A percentile compares a stretch with the other conserved stretches of the same genome.
These are phyloP conservation scores for Candida germanica DNA, from an alignment of 805 yeast species.

Conservation along the genomic window DNA sequence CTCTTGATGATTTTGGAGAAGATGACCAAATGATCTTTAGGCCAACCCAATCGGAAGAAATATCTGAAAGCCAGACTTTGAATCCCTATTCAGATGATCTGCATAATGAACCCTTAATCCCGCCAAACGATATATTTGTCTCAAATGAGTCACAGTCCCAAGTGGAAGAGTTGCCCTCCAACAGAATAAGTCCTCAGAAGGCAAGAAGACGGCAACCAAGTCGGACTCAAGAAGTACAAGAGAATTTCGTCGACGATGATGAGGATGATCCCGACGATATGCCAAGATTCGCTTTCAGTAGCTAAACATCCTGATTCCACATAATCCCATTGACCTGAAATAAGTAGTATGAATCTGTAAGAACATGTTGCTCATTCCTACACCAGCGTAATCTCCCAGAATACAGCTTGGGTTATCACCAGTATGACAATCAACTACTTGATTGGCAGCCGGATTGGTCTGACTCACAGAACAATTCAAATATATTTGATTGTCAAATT, in stretches of 20 bases:
- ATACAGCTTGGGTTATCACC: constrained; percentile 30
- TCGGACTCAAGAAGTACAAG: too few relatives aligned
- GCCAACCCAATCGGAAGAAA: constrained; percentile 1
- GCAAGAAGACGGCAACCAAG: neutral
- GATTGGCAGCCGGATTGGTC: constrained; percentile 21
- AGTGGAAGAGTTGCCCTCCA: constrained; percentile 4
- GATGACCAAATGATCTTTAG: too few relatives aligned
- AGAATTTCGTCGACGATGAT: constrained; percentile 20
- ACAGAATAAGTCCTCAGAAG: constrained; percentile 4
- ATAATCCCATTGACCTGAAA: constrained; percentile 35
- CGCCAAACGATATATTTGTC: constrained; percentile 4
- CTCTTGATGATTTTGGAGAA: too few relatives aligned
- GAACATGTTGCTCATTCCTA: constrained; percentile 16
- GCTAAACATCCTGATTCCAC: constrained; percentile 18
- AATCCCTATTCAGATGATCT: neutral
- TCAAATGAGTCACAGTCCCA: constrained; percentile 7
- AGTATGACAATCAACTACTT: constrained; percentile 32
- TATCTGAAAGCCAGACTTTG: neutral
- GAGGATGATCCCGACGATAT: constrained; percentile 31
- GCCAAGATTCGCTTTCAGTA: constrained; percentile 31
- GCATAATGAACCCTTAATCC: constrained; percentile 1
- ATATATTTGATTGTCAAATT: constrained; percentile 38
- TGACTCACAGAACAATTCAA: constrained; percentile 27
- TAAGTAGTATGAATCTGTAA: constrained; percentile 35
- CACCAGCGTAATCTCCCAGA: constrained; percentile 21